Evolutionary conservation across 495 filamentous ascomycete species (phyloP).

Genomic region (Saxophila tyrrhenica): DNA sequence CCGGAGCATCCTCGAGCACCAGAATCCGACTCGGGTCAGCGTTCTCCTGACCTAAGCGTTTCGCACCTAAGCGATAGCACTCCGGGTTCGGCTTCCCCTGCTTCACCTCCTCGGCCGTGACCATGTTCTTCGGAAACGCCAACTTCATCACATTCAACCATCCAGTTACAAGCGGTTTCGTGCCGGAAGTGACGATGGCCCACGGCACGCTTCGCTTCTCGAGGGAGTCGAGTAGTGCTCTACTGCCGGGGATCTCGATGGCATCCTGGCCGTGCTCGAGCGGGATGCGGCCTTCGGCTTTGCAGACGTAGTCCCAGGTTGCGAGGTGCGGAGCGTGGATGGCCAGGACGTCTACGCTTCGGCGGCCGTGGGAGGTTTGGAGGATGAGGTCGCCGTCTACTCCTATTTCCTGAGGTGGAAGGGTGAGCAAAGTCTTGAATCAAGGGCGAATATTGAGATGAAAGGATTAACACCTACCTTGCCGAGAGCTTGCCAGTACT

Average conservation of each 20-base stretch:
- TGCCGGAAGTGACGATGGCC: constrained; percentile 91
- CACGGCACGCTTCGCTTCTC: constrained; percentile 52
- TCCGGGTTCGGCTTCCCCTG: constrained; percentile 80
- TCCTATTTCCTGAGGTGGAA: no score
- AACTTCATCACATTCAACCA: constrained; percentile 76
- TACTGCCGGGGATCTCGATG: constrained; percentile 65
- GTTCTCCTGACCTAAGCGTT: constrained; percentile 44
- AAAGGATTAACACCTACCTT: no score
- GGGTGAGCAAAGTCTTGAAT: no score
- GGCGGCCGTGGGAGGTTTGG: constrained; percentile 76
- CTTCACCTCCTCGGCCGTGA: constrained; percentile 76
- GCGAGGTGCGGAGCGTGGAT: constrained; percentile 68
- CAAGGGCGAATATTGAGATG: no score
- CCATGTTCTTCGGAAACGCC: constrained; percentile 58
- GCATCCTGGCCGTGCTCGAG: constrained; percentile 64
- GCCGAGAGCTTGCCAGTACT: constrained; percentile 74
- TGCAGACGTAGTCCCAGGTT: constrained; percentile 79
- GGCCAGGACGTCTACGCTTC: constrained; percentile 69
- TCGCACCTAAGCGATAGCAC: constrained; percentile 66
- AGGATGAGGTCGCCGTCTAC: constrained; percentile 47
- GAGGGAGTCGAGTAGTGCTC: constrained; percentile 46
- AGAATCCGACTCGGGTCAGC: constrained; percentile 39
- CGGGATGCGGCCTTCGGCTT: constrained; percentile 68
- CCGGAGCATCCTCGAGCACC: constrained; percentile 86
- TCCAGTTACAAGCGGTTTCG: constrained; percentile 64